Percentiles rank a stretch among this genome's conserved stretches.
These are phyloP conservation scores for Vanderwaltozyma verrucispora DNA, from an alignment of 805 yeast genomes.

Conservation along the genomic window DNA sequence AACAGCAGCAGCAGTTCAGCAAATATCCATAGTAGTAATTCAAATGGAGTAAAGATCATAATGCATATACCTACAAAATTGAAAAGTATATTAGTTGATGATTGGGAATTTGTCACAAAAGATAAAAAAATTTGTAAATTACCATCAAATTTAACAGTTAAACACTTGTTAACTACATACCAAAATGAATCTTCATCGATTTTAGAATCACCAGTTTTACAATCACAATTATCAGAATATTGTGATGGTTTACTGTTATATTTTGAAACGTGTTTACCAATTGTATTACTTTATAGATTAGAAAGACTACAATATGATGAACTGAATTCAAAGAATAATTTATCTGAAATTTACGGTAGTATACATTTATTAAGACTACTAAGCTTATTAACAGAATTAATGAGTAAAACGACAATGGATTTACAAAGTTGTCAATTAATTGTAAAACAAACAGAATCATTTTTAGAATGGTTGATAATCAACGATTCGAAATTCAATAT, in stretches of 20 bases:
- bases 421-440: slow-evolving; percentile 39
- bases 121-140: slow-evolving; percentile 59
- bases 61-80: slow-evolving; percentile 54
- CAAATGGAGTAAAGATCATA: slow-evolving; percentile 35
- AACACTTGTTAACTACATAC: slow-evolving; percentile 46
- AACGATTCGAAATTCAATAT: slow-evolving; percentile 4
- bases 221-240: slow-evolving; percentile 56
- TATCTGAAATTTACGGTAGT: slow-evolving; percentile 45
- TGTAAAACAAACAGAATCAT: slow-evolving; percentile 20
- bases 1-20: not conserved
- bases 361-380: slow-evolving; percentile 74
- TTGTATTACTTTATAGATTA: slow-evolving; percentile 21
- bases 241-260: slow-evolving; percentile 57
- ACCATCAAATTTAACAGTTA: slow-evolving; percentile 47
- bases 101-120: slow-evolving; percentile 87
- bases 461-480: slow-evolving; percentile 21
- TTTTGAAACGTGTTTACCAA: slow-evolving; percentile 54
- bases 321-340: slow-evolving; percentile 8
- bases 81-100: slow-evolving; percentile 70
- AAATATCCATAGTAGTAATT: not conserved
- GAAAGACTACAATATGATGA: slow-evolving; percentile 24
- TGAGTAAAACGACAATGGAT: slow-evolving; percentile 74
- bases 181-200: slow-evolving; percentile 22
- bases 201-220: slow-evolving; percentile 25
- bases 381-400: slow-evolving; percentile 72